A percentile compares a stretch with the other conserved stretches of the same genome.
Conservation (phyloP, 495 filamentous ascomycete genomes). For the Clavariopsis aquatica region DNA sequence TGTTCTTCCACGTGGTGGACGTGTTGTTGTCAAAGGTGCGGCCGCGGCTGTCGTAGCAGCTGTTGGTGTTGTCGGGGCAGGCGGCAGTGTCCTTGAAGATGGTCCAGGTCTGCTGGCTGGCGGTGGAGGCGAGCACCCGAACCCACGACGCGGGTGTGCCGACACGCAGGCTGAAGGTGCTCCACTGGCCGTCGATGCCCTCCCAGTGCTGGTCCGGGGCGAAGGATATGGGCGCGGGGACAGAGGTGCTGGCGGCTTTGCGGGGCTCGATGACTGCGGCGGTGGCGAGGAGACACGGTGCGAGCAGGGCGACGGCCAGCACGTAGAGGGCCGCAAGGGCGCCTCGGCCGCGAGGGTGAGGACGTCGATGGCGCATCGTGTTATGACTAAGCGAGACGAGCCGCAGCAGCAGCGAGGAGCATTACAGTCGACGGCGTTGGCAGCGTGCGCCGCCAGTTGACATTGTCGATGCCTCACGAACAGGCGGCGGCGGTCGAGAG, state of each 20-base stretch:
- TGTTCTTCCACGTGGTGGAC: slow-evolving; percentile 36
- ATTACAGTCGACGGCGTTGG: slow-evolving; percentile 2
- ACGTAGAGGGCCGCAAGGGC: slow-evolving; percentile 6
- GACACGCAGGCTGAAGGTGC: slow-evolving; percentile 52
- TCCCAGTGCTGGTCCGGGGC: slow-evolving; percentile 49
- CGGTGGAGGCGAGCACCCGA: slow-evolving; percentile 52
- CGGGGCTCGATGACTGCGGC: background rate
- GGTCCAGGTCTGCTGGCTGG: slow-evolving; percentile 50
- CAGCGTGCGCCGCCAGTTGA: slow-evolving; percentile 5
- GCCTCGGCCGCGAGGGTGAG: slow-evolving; percentile 1
- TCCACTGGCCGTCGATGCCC: slow-evolving; percentile 58
- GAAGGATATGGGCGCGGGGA: slow-evolving; percentile 42
- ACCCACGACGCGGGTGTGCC: slow-evolving; percentile 54
- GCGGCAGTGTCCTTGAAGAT: slow-evolving; percentile 39
- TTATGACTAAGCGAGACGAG: background rate
- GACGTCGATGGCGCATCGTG: slow-evolving; percentile 18
- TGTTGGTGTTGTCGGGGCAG: slow-evolving; percentile 30
- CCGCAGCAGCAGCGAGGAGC: slow-evolving; percentile 21
- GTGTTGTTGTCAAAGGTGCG: slow-evolving; percentile 32
- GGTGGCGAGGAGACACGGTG: slow-evolving; percentile 17
- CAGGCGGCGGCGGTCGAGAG: background rate
- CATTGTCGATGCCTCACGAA: slow-evolving; percentile 20
- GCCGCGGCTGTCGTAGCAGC: slow-evolving; percentile 33
- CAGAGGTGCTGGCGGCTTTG: slow-evolving; percentile 8
- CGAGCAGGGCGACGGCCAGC: slow-evolving; percentile 19